These are phyloP conservation scores for Phaeosphaeria sp. DNA, from an alignment of 2,329 filamentous ascomycete genomes.

Conservation along the genomic window DNA sequence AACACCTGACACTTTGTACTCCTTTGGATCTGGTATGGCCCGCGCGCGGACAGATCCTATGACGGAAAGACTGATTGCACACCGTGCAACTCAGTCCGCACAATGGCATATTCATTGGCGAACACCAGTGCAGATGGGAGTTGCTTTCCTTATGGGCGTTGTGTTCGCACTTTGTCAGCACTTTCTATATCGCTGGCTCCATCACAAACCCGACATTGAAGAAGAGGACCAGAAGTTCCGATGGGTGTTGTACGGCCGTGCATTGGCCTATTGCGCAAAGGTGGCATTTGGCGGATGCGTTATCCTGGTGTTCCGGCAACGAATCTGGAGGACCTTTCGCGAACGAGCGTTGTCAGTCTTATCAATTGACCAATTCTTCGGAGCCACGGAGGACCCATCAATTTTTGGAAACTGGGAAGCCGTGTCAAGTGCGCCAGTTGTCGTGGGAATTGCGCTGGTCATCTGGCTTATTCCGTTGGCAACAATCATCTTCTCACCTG, in stretches of 20 bases:
- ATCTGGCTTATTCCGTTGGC: conserved; percentile 47
- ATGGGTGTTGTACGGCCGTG: conserved; percentile 43
- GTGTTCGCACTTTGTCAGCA: conserved; percentile 42
- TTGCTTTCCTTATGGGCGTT: conserved; percentile 36
- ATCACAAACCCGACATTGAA: conserved; percentile 27
- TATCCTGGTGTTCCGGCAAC: conserved; percentile 42
- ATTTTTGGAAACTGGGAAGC: conserved; percentile 43
- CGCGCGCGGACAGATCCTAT: conserved; percentile 36
- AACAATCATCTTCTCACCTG: conserved; percentile 48
- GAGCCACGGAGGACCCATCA: conserved; percentile 42
- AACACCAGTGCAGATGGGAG: conserved; percentile 33
- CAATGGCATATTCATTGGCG: conserved; percentile 48
- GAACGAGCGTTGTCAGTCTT: conserved; percentile 38
- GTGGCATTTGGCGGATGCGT: conserved; percentile 42
- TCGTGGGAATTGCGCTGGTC: conserved; percentile 34
- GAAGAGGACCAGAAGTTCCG: conserved; percentile 39
- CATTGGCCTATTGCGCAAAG: conserved; percentile 44
- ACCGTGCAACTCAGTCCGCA: conserved; percentile 38
- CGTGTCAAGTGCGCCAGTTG: conserved; percentile 34
- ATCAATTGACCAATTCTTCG: conserved; percentile 46
- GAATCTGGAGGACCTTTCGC: conserved; percentile 46
- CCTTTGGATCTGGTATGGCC: conserved; percentile 25
- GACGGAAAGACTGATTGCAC: conserved; percentile 39
- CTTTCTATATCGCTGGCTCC: conserved; percentile 37
- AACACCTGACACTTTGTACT: conserved; percentile 29